These are phyloP conservation scores for Lodderomyces oxycetoniae DNA, from an alignment of 1,139 yeast species.

Conservation along the genomic window DNA sequence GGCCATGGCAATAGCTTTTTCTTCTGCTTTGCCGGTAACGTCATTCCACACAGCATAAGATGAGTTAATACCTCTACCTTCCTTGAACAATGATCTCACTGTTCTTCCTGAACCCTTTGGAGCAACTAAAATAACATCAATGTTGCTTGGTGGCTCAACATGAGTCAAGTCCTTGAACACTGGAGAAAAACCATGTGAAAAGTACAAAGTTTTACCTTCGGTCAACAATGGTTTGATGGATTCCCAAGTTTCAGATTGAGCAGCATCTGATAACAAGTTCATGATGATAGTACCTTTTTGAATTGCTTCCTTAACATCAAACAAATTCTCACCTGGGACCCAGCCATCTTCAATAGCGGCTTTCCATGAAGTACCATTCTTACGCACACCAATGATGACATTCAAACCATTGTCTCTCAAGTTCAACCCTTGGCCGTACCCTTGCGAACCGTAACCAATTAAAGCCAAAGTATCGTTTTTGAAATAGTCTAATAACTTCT, in stretches of 20 bases:
- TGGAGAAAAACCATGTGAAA: slow-evolving; percentile 99
- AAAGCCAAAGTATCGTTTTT: slow-evolving; percentile 95
- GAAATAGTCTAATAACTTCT: slow-evolving; percentile 92
- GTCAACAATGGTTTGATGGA: slow-evolving; percentile 84
- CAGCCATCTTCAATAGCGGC: slow-evolving; percentile 99
- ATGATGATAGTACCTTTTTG: slow-evolving; percentile 86
- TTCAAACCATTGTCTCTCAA: slow-evolving; percentile 97
- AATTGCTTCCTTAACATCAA: slow-evolving; percentile 92
- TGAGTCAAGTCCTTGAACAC: slow-evolving; percentile 96
- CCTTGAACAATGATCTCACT: slow-evolving; percentile 97
- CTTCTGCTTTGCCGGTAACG: slow-evolving; percentile 98
- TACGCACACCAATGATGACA: slow-evolving; percentile 97
- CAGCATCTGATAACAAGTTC: slow-evolving; percentile 99
- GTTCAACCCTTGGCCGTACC: slow-evolving; percentile 99
- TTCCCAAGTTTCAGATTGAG: slow-evolving; percentile 98
- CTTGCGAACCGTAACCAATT: slow-evolving; percentile 99
- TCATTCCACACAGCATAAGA: slow-evolving; percentile 99
- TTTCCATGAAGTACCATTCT: slow-evolving; percentile 99
- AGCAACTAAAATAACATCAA: slow-evolving; percentile 97
- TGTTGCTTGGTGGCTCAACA: slow-evolving; percentile 90
- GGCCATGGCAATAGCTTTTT: slow-evolving; percentile 97
- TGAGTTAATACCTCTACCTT: slow-evolving; percentile 99
- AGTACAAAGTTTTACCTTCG: slow-evolving; percentile 96
- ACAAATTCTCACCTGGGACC: slow-evolving; percentile 99
- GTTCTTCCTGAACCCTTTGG: slow-evolving; percentile 99